phyloP scores from a whole-genome alignment of 2,329 filamentous ascomycete species.

The Alternaria postmessia region DNA sequence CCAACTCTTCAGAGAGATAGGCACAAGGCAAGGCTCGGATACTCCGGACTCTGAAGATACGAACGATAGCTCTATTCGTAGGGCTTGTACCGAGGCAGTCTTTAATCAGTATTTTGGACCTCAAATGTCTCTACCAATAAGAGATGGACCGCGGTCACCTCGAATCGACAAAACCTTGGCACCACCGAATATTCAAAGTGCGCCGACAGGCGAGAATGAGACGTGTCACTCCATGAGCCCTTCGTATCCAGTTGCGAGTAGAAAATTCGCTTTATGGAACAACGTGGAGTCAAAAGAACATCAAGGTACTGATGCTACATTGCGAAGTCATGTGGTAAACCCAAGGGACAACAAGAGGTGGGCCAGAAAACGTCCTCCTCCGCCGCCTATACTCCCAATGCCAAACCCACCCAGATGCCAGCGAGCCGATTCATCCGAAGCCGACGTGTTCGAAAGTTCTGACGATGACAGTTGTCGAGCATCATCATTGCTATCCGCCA shows the following conservation, averaged over 20 bases:
- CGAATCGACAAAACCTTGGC: neutral
- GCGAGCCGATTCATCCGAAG: neutral
- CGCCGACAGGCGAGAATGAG: neutral
- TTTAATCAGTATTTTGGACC: constrained; percentile 7
- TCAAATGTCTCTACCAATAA: neutral
- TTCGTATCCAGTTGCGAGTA: neutral
- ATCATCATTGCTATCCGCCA: neutral
- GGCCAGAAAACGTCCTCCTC: neutral
- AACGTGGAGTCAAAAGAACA: neutral
- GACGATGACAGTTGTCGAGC: neutral
- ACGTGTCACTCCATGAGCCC: neutral
- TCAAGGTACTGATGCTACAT: neutral
- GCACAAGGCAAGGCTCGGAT: neutral
- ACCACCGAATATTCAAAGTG: neutral
- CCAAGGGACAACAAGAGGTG: constrained; percentile 9
- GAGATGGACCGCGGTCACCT: neutral
- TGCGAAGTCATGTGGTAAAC: neutral
- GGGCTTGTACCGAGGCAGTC: neutral
- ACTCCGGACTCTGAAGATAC: neutral
- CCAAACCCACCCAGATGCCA: neutral
- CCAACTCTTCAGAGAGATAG: neutral
- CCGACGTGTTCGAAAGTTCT: neutral
- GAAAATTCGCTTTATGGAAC: neutral
- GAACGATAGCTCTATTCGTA: neutral
- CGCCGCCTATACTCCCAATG: neutral